Percentiles rank a stretch among this genome's conserved stretches.
Conservation (phyloP, 768 basidiomycete genomes). For the Scleroderma citrinum region DNA sequence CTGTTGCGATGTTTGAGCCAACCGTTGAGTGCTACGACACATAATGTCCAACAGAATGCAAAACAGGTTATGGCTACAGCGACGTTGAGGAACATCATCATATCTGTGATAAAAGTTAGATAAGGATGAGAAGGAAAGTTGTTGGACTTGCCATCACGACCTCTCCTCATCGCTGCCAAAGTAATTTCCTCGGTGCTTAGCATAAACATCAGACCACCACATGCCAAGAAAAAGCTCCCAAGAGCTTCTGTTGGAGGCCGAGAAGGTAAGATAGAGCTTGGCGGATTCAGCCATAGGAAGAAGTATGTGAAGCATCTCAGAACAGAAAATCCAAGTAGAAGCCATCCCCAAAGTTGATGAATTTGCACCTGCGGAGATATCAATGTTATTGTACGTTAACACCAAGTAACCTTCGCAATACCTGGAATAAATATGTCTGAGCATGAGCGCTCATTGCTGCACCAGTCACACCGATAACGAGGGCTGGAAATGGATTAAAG, state of each 20-base stretch:
- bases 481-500: conserved; percentile 90
- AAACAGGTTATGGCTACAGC: conserved; percentile 83
- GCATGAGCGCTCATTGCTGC: conserved; percentile 90
- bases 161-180: conserved; percentile 85
- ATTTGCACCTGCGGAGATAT: conserved; percentile 61
- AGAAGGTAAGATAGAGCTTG: conserved; percentile 78
- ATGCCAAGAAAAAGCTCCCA: conserved; percentile 79
- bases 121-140: background rate
- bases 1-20: conserved; percentile 54
- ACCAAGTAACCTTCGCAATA: conserved; percentile 12
- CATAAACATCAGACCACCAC: conserved; percentile 87
- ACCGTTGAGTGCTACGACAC: conserved; percentile 75
- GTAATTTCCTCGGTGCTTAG: conserved; percentile 87
- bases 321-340: conserved; percentile 72
- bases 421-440: conserved; percentile 88
- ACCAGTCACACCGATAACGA: conserved; percentile 91
- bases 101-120: conserved; percentile 40
- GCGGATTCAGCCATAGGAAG: conserved; percentile 87
- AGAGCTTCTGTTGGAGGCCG: conserved; percentile 92
- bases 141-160: conserved; percentile 64
- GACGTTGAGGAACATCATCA: conserved; percentile 86
- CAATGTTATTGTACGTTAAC: background rate
- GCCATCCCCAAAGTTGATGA: conserved; percentile 86
- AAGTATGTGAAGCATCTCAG: conserved; percentile 88
- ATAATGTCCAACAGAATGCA: conserved; percentile 79